Base-by-base conservation (phyloP, 768 basidiomycete species). In the Mycena belliarum region DNA sequence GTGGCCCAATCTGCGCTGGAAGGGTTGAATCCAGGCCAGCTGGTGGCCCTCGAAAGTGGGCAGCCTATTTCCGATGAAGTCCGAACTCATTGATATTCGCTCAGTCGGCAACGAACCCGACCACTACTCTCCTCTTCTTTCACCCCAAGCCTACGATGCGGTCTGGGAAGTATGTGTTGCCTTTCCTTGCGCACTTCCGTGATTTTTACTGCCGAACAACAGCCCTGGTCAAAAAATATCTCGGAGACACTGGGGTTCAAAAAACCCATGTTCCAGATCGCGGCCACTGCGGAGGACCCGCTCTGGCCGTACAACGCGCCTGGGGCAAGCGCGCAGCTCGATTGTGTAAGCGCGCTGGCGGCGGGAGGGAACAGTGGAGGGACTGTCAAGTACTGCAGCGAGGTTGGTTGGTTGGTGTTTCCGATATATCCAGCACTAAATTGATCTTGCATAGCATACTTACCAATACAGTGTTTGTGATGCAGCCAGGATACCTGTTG, bases 21-120 rank as follows among this genome's bases (percentile, higher is more conserved):
- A 16, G 74, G 76, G 18, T 69, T 83, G 29, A 51, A 63, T 21
- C 60, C 70, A 18, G 71, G 68, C 1, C 76, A 80, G 47, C 64
- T 82, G 6, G 67, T 72, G 23, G 71, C 73, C 2, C 73, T 82
- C 37, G 81, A 83, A 70, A 81, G 81, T 79, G n/a, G 52, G 59
- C 40, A 7, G 35, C 8, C 33, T 2, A 11, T 48, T 24, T 24
- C 42, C 5, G 25, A 18, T 45, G 14, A 46, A 16, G 9, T 23
- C 21, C 24, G 14, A 12, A 28, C 26, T 32, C 16, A 24, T 44
- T 29, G 29, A 28, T 50, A 24, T 12, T n/a, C 28, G 21, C n/a
- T n/a, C 47, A 81, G 80, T 83, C 57, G 82, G 82, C 21, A 83
- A 83, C 48, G 82, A 83, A 66, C 81, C 81, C 2, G 81, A 83